Evolutionary conservation across 495 filamentous ascomycete species (phyloP).

Genomic region (Lasiosphaeriaceae sp.): DNA sequence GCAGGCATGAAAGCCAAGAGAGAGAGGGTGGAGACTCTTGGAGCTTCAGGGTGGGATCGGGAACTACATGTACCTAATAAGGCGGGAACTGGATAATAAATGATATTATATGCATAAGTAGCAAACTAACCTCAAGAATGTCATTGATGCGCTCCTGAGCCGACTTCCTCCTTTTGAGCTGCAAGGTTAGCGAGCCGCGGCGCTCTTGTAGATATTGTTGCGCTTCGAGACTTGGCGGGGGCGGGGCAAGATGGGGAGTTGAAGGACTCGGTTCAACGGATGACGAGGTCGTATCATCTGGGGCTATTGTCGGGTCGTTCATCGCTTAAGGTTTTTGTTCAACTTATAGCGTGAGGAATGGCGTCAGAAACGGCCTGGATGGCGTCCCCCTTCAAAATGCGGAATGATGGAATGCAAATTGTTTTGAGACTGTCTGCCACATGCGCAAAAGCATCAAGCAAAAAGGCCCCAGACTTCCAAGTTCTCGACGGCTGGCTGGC

Average conservation of each 20-base stretch:
- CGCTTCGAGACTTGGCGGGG: neutral
- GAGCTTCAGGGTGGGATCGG: neutral
- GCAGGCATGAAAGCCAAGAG: neutral
- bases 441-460: no score
- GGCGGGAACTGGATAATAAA: neutral
- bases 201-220: neutral
- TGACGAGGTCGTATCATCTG: neutral
- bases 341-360: neutral
- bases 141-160: slow-evolving; percentile 38
- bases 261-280: neutral
- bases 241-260: neutral
- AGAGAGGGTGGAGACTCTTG: neutral
- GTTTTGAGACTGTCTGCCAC: no score
- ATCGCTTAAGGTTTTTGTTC: slow-evolving; percentile 12
- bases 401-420: no score
- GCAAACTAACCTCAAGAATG: slow-evolving; percentile 42
- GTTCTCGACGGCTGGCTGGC: no score
- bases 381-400: neutral
- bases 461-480: no score
- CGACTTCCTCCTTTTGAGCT: slow-evolving; percentile 22
- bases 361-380: neutral
- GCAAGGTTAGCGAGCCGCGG: slow-evolving; percentile 7
- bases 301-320: neutral
- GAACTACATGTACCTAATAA: neutral
- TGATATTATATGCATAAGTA: neutral